Percentiles rank a stretch among this genome's conserved stretches.
phyloP scores from a whole-genome alignment of 345 rosid species.

The Populus pruinosa region DNA sequence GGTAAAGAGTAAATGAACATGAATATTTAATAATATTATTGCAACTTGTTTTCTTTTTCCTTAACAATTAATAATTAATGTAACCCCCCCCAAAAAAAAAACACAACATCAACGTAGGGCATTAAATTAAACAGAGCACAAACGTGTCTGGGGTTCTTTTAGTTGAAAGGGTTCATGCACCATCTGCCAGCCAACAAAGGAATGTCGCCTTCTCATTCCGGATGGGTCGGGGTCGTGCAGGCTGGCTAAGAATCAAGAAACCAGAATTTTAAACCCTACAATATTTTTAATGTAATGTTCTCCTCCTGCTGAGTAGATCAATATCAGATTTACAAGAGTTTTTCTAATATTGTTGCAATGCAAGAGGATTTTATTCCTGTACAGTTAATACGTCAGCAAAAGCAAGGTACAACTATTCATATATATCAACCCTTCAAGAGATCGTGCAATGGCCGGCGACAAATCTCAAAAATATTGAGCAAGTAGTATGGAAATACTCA shows the following conservation, averaged over 20 bases:
- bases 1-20: too few relatives aligned
- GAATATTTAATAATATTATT: too few relatives aligned
- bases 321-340: conserved; percentile 16
- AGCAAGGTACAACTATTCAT: background rate
- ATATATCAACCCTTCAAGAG: background rate
- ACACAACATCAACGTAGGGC: background rate
- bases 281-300: background rate
- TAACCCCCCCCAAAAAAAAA: too few relatives aligned
- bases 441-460: conserved; percentile 37
- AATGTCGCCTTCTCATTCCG: background rate
- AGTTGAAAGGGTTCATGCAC: background rate
- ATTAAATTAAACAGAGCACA: background rate
- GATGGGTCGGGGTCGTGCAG: background rate
- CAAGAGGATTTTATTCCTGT: conserved; percentile 23
- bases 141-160: background rate
- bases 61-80: too few relatives aligned
- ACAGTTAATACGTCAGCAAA: background rate
- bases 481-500: background rate
- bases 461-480: background rate
- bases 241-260: conserved; percentile 8
- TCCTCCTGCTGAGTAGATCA: background rate
- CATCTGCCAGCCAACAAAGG: conserved; percentile 14
- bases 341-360: conserved; percentile 1
- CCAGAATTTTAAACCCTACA: background rate
- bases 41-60: too few relatives aligned